Percentiles rank a stretch among this genome's conserved stretches.
Evolutionary conservation across 2,329 filamentous ascomycete genomes (phyloP).

Genomic region (Madurella fahalii): DNA sequence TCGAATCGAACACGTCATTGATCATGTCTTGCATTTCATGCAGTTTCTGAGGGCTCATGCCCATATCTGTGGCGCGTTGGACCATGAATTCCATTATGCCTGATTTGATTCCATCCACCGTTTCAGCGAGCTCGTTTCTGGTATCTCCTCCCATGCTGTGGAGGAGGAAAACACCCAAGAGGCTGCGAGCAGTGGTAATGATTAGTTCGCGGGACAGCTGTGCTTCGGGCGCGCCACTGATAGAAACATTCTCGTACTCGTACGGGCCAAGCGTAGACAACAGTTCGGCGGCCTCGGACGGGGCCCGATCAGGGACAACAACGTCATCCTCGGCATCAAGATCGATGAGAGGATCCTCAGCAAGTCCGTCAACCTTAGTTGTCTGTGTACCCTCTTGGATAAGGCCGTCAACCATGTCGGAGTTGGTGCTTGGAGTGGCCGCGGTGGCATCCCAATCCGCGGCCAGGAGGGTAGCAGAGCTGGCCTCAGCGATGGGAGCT

Average conservation of each 20-base stretch:
- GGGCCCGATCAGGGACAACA: neutral
- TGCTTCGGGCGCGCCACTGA: neutral
- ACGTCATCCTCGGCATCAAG: neutral
- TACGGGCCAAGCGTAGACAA: slow-evolving; percentile 2
- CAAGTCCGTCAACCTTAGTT: neutral
- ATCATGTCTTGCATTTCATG: neutral
- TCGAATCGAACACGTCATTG: neutral
- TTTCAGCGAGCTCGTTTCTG: neutral
- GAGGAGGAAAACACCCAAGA: slow-evolving; percentile 5
- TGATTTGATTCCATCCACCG: neutral
- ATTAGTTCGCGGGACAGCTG: neutral
- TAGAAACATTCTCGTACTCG: neutral
- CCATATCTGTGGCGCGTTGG: neutral
- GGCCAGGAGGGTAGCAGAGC: too few relatives aligned
- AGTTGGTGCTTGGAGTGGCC: too few relatives aligned
- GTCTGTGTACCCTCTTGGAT: neutral
- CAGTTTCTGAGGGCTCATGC: neutral
- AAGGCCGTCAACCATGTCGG: neutral
- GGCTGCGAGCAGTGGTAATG: neutral
- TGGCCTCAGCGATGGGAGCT: too few relatives aligned
- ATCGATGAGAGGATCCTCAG: neutral
- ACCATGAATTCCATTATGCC: slow-evolving; percentile 4
- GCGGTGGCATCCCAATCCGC: too few relatives aligned
- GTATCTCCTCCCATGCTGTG: neutral
- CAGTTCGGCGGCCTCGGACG: neutral